A percentile compares a stretch with the other conserved stretches of the same genome.
Evolutionary conservation across 2,329 filamentous ascomycete genomes (phyloP).

Genomic region (Diaporthe amygdali): DNA sequence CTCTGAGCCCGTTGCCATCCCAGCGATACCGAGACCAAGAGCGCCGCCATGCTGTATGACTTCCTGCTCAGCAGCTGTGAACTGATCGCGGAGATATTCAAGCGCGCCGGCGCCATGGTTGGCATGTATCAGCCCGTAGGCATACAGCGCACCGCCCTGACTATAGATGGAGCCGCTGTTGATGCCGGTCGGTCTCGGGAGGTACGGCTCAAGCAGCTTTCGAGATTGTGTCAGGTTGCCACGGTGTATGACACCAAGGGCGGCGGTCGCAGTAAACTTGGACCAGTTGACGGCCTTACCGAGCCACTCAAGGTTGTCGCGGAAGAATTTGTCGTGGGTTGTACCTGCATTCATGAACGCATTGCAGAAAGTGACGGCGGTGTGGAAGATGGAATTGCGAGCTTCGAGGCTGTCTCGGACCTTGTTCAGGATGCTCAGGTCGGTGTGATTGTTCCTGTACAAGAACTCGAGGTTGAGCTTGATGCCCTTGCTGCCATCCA

Average conservation of each 20-base stretch:
- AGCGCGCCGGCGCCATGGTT: conserved; percentile 94
- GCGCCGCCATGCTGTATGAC: conserved; percentile 97
- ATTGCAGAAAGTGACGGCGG: conserved; percentile 94
- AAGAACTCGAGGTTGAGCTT: conserved; percentile 95
- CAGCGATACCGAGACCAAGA: conserved; percentile 91
- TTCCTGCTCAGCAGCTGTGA: conserved; percentile 80
- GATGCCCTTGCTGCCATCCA: conserved; percentile 92
- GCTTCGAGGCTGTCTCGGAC: conserved; percentile 92
- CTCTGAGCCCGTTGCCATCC: conserved; percentile 93
- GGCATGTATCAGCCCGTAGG: conserved; percentile 93
- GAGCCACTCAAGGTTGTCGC: conserved; percentile 96
- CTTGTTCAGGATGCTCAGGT: conserved; percentile 92
- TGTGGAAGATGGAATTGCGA: conserved; percentile 98
- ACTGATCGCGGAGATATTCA: conserved; percentile 78
- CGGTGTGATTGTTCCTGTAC: conserved; percentile 92
- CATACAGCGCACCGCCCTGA: conserved; percentile 94
- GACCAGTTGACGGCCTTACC: conserved; percentile 99
- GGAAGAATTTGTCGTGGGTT: conserved; percentile 97
- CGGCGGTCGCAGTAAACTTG: conserved; percentile 97
- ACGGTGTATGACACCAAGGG: conserved; percentile 93
- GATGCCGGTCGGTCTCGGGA: conserved; percentile 78
- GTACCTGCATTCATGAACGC: conserved; percentile 99
- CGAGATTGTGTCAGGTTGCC: conserved; percentile 93
- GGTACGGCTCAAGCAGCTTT: conserved; percentile 92
- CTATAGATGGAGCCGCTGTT: conserved; percentile 89